Conservation (phyloP, 371 early-diverging fungal genomes). For the Blakeslea trispora region DNA sequence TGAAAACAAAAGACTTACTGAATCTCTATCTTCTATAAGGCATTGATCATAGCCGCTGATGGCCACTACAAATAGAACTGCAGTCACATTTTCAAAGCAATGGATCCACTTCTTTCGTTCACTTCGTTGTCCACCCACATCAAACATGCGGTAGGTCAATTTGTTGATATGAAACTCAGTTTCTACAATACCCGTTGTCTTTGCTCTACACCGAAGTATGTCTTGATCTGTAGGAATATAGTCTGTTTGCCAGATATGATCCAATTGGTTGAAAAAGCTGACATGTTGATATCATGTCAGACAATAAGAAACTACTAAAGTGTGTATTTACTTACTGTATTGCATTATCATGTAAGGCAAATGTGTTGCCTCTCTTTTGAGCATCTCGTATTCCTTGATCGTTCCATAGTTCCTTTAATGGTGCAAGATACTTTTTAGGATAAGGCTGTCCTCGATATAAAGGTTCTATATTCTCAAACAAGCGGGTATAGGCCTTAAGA, state of each 20-base stretch:
- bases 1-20: too few species aligned
- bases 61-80: conserved; percentile 91
- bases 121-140: conserved; percentile 92
- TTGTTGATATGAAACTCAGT: conserved; percentile 82
- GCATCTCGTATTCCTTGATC: conserved; percentile 74
- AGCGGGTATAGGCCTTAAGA: conserved; percentile 33
- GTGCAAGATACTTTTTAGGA: conserved; percentile 70
- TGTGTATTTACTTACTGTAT: conserved; percentile 57
- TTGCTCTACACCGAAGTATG: conserved; percentile 80
- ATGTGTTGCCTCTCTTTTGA: conserved; percentile 67
- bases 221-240: conserved; percentile 92
- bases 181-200: conserved; percentile 88
- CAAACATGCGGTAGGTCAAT: conserved; percentile 85
- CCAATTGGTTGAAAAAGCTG: conserved; percentile 85
- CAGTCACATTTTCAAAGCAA: conserved; percentile 93
- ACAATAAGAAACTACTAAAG: too few species aligned
- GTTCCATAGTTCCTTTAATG: conserved; percentile 74
- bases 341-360: conserved; percentile 83
- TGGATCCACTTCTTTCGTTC: conserved; percentile 95
- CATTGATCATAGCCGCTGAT: conserved; percentile 95
- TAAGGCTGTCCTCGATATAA: conserved; percentile 60
- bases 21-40: conserved; percentile 89
- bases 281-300: too few species aligned
- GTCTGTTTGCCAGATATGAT: conserved; percentile 69
- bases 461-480: conserved; percentile 40